Evolutionary conservation across 2,329 filamentous ascomycete species (phyloP).

Genomic region (Malbranchea cinnamomea): DNA sequence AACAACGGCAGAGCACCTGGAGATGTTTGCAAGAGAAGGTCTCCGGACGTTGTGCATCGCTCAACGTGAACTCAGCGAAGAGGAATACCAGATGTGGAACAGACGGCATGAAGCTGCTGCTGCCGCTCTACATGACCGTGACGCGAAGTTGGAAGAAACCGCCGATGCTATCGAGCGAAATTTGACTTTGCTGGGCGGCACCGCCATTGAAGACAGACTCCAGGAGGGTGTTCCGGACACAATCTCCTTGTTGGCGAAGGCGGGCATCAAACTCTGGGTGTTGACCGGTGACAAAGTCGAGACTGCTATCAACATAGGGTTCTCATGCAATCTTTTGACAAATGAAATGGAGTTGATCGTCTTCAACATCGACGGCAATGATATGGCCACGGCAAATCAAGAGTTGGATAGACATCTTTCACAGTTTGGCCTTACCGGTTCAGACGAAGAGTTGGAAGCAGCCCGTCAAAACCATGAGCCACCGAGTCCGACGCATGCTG

Average conservation of each 20-base stretch:
- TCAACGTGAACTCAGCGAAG: slow-evolving; percentile 61
- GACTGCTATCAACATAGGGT: slow-evolving; percentile 98
- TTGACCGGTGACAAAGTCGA: slow-evolving; percentile 97
- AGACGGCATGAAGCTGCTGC: slow-evolving; percentile 78
- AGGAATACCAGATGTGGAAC: slow-evolving; percentile 75
- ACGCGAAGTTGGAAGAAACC: slow-evolving; percentile 82
- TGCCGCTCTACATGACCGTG: slow-evolving; percentile 66
- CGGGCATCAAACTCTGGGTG: slow-evolving; percentile 97
- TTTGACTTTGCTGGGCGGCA: slow-evolving; percentile 75
- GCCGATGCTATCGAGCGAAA: slow-evolving; percentile 86
- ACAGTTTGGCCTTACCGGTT: slow-evolving; percentile 65
- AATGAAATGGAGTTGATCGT: slow-evolving; percentile 97
- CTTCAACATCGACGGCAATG: slow-evolving; percentile 68
- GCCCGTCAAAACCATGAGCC: slow-evolving; percentile 75
- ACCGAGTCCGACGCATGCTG: slow-evolving; percentile 72
- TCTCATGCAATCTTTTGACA: slow-evolving; percentile 92
- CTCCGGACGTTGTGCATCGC: slow-evolving; percentile 90
- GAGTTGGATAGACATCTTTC: slow-evolving; percentile 61
- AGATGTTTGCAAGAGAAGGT: slow-evolving; percentile 93
- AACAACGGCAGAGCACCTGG: slow-evolving; percentile 80
- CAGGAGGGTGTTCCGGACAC: slow-evolving; percentile 96
- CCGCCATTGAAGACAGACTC: slow-evolving; percentile 89
- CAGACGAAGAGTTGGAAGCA: slow-evolving; percentile 65
- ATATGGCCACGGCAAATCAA: slow-evolving; percentile 47
- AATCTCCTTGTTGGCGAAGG: slow-evolving; percentile 76